These are phyloP conservation scores for Phragmites australis DNA, from an alignment of 176 grass and related monocot genomes.

Conservation along the genomic window DNA sequence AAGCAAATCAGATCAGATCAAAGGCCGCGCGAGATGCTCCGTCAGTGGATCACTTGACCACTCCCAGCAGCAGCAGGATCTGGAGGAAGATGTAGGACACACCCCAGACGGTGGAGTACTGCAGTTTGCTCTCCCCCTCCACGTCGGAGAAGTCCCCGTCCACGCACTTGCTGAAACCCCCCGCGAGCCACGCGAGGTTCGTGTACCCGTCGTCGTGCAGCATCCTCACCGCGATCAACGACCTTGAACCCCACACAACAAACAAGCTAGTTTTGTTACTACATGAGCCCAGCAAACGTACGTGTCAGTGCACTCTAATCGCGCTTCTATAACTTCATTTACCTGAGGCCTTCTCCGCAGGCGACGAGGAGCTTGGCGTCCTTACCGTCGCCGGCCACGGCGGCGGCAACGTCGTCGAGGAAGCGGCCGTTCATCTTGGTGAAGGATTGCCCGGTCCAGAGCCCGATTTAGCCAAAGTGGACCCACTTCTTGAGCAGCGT, in stretches of 20 bases:
- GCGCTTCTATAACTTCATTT: not conserved
- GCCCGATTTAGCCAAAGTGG: conserved; percentile 85
- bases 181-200: conserved; percentile 84
- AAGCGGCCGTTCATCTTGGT: conserved; percentile 81
- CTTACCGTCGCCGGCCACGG: conserved; percentile 47
- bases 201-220: conserved; percentile 76
- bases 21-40: not conserved
- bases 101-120: conserved; percentile 83
- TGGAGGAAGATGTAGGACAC: conserved; percentile 85
- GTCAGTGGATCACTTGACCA: conserved; percentile 34
- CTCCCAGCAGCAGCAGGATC: conserved; percentile 65
- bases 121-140: conserved; percentile 73
- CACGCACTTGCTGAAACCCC: conserved; percentile 74
- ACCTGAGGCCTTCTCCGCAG: conserved; percentile 95
- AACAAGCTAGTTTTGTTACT: not conserved
- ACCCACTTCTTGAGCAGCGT: conserved; percentile 98
- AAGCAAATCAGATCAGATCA: not conserved
- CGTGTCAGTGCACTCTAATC: no score
- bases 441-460: conserved; percentile 82
- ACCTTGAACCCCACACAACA: conserved; percentile 42
- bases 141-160: conserved; percentile 61
- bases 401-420: conserved; percentile 54
- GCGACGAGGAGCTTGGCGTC: conserved; percentile 77
- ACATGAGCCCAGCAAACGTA: not conserved
- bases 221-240: conserved; percentile 77